Evolutionary conservation across 306 rosid species (phyloP), one percentile per base, ranked within the genome.

Genomic region (Pterocarpus santalinus): DNA sequence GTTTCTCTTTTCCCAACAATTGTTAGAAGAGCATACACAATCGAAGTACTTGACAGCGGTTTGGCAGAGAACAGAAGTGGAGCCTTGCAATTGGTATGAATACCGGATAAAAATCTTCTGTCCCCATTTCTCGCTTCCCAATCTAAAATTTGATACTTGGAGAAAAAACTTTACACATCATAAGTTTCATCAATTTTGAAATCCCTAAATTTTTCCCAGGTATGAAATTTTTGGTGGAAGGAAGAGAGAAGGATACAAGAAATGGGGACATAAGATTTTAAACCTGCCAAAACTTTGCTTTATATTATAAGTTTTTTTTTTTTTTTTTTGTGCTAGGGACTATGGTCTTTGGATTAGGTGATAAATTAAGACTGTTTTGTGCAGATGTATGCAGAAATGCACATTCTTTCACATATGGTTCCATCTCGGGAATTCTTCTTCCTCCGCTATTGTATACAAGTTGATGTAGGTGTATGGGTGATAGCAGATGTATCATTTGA

Each of bases 301-400:
- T 8, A 43, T 8, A 43, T 43, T 8, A 8, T 43, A 1, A 43
- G 49, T 43, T 5, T 22, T 1, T 22, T 22, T 22, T 22, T 22
- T 22, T 22, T 22, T 22, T 22, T 22, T 22, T 22, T 22, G 0
- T 22, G 28, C 28, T 22, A 22, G 0, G 28, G 28, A 22, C 28
- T 22, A 22, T 22, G 17, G 11, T 34, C 10, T 79, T 77, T 61
- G 38, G 17, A 71, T 63, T 44, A 49, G 36, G n/a, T 36, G 49
- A 81, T 35, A 68, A 84, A 15, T 53, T 0, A 39, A 5, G 62
- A 82, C 16, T 66, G 3, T 17, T 17, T 51, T 16, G 22, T 84
- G 80, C 88, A 94, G 98, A 90, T 92, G 93, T 68, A 84, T 69
- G 93, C 82, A 63, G 85, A 94, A 75, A 81, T 91, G 88, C 98